phyloP scores from a whole-genome alignment of 495 filamentous ascomycete genomes.

The Achaetomiella virescens region DNA sequence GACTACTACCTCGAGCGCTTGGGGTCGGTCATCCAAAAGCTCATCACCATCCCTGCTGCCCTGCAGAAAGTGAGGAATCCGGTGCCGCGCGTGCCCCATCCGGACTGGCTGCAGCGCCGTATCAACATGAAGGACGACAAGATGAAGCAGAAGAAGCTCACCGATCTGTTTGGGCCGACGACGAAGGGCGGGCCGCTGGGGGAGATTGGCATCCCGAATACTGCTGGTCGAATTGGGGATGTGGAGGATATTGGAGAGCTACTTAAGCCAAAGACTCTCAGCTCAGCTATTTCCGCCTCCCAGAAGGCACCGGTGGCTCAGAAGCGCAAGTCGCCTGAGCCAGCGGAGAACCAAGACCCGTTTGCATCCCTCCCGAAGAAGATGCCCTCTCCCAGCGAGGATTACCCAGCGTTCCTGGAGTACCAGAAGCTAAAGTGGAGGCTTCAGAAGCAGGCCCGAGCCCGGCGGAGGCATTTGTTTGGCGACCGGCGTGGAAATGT shows the following conservation, averaged over 20 bases:
- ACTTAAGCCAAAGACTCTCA: slow-evolving; percentile 64
- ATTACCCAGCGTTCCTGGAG: slow-evolving; percentile 82
- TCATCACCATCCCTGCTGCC: slow-evolving; percentile 96
- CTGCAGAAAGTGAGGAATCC: slow-evolving; percentile 93
- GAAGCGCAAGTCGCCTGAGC: slow-evolving; percentile 77
- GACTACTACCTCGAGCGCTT: slow-evolving; percentile 92
- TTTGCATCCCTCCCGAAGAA: slow-evolving; percentile 75
- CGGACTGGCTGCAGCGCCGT: slow-evolving; percentile 89
- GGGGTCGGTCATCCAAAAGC: slow-evolving; percentile 93
- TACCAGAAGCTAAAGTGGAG: slow-evolving; percentile 99
- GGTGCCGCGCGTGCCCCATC: slow-evolving; percentile 86
- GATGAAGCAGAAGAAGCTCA: slow-evolving; percentile 98
- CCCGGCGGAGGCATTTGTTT: slow-evolving; percentile 84
- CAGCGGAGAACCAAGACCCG: slow-evolving; percentile 60
- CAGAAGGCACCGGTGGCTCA: slow-evolving; percentile 44
- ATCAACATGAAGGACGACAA: slow-evolving; percentile 94
- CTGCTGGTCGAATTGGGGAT: slow-evolving; percentile 50
- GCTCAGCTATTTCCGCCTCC: slow-evolving; percentile 45
- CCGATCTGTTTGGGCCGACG: slow-evolving; percentile 68
- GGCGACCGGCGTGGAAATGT: slow-evolving; percentile 68
- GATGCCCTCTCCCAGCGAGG: slow-evolving; percentile 81
- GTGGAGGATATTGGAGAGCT: slow-evolving; percentile 79
- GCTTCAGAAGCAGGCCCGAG: slow-evolving; percentile 87
- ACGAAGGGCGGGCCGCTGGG: slow-evolving; percentile 58
- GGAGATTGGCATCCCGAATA: slow-evolving; percentile 64